phyloP scores from a whole-genome alignment of 2,329 filamentous ascomycete genomes.

The Tolypocladium ophioglossoides region DNA sequence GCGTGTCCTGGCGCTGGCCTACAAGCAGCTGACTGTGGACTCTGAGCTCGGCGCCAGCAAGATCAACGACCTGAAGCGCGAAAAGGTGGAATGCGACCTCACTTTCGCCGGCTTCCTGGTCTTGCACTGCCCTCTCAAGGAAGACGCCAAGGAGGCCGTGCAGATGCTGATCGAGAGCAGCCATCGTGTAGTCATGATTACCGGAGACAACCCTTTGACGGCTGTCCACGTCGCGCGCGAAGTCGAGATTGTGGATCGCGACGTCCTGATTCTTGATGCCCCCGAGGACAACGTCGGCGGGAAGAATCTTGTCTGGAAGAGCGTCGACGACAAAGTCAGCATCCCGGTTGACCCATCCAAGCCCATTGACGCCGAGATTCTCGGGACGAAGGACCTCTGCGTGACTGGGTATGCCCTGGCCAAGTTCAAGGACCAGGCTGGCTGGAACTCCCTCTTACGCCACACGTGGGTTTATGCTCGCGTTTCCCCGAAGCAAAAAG shows the following conservation, averaged over 20 bases:
- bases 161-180: conserved; percentile 98
- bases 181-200: conserved; percentile 98
- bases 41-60: conserved; percentile 71
- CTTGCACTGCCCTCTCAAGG: conserved; percentile 89
- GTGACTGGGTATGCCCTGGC: conserved; percentile 88
- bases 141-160: conserved; percentile 87
- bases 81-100: conserved; percentile 76
- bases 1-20: conserved; percentile 84
- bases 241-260: conserved; percentile 94
- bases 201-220: conserved; percentile 93
- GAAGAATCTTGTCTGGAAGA: conserved; percentile 83
- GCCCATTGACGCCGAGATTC: conserved; percentile 68
- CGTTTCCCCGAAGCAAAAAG: conserved; percentile 97
- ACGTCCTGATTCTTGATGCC: conserved; percentile 88
- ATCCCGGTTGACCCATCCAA: conserved; percentile 78
- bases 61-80: conserved; percentile 90
- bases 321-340: conserved; percentile 79
- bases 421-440: conserved; percentile 75
- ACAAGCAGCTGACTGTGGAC: conserved; percentile 79
- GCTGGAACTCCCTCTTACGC: conserved; percentile 67
- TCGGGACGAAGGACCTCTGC: conserved; percentile 83
- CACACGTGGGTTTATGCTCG: conserved; percentile 97
- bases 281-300: conserved; percentile 80
- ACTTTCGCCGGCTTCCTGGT: conserved; percentile 93
- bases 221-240: conserved; percentile 91